Conservation (phyloP, 1,284 basidiomycete species). For the Laetiporus sulphureus region DNA sequence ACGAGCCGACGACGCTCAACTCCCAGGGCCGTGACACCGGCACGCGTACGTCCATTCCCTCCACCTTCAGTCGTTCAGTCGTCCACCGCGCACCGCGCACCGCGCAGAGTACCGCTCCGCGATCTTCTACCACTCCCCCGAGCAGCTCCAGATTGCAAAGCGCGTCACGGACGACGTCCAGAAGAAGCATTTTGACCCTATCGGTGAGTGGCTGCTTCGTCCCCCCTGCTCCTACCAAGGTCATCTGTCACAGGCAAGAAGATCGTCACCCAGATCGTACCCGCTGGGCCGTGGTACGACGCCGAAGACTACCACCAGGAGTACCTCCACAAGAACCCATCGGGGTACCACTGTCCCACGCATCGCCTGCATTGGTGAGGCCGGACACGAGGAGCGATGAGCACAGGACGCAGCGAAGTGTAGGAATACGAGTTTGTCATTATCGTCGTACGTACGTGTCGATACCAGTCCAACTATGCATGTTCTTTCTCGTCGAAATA, state of each 20-base stretch:
- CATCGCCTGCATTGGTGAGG: slow-evolving; percentile 45
- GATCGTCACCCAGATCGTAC: slow-evolving; percentile 73
- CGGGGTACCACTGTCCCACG: slow-evolving; percentile 51
- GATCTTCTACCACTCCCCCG: slow-evolving; percentile 78
- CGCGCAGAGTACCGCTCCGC: slow-evolving; percentile 84
- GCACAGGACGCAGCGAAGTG: not conserved
- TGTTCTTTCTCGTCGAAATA: too few relatives aligned
- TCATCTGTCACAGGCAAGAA: slow-evolving; percentile 34
- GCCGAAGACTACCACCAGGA: slow-evolving; percentile 87
- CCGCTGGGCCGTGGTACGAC: slow-evolving; percentile 70
- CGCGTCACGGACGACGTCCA: slow-evolving; percentile 84
- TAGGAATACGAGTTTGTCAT: too few relatives aligned
- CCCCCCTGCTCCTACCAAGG: not conserved
- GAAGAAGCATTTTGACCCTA: slow-evolving; percentile 74
- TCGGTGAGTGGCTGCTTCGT: slow-evolving; percentile 34
- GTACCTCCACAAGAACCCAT: slow-evolving; percentile 67
- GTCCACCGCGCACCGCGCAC: slow-evolving; percentile 1
- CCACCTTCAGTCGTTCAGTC: not conserved
- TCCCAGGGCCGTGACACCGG: slow-evolving; percentile 75
- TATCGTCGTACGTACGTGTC: too few relatives aligned
- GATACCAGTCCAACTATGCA: too few relatives aligned
- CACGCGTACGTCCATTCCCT: slow-evolving; percentile 52
- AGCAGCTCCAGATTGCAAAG: slow-evolving; percentile 73
- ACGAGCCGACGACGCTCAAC: slow-evolving; percentile 87
- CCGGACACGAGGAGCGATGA: not conserved